Conservation (phyloP, 352 stramenopile genomes). For the Phytophthora ohioensis region DNA sequence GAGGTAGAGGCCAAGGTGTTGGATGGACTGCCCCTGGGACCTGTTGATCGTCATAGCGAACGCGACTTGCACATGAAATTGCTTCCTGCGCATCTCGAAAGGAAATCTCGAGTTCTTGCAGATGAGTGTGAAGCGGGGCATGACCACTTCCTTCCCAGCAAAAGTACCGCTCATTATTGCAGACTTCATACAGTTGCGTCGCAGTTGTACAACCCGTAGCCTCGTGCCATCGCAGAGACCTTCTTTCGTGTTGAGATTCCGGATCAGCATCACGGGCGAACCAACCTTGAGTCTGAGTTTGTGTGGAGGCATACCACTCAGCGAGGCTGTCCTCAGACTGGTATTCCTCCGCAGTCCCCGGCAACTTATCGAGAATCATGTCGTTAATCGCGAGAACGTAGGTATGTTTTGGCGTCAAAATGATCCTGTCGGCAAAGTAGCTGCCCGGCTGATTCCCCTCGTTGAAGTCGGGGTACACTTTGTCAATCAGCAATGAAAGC, state of each 20-base stretch:
- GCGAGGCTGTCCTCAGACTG: neutral
- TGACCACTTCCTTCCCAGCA: neutral
- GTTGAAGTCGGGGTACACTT: neutral
- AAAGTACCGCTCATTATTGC: neutral
- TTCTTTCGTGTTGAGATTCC: constrained; percentile 8
- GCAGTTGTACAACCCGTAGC: neutral
- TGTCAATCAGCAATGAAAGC: neutral
- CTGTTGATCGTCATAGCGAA: constrained; percentile 12
- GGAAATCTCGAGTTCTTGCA: constrained; percentile 4
- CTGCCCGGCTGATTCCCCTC: too few species aligned
- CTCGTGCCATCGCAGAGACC: constrained; percentile 8
- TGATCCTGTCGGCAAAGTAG: neutral
- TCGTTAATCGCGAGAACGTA: neutral
- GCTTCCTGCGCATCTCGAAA: neutral
- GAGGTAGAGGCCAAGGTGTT: constrained; percentile 5
- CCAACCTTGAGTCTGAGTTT: constrained; percentile 7
- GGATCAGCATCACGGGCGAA: neutral
- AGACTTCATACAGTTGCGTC: neutral
- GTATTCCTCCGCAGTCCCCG: neutral
- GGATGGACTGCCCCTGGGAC: constrained; percentile 1
- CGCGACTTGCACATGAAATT: constrained; percentile 1
- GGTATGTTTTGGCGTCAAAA: neutral
- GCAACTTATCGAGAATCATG: neutral
- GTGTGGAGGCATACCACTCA: constrained; percentile 16
- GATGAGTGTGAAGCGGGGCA: constrained; percentile 2